Evolutionary conservation across 202 grass and related monocot species (phyloP), one percentile per base, ranked within the genome.

Genomic region (Bolboschoenoplectus hybrid): DNA sequence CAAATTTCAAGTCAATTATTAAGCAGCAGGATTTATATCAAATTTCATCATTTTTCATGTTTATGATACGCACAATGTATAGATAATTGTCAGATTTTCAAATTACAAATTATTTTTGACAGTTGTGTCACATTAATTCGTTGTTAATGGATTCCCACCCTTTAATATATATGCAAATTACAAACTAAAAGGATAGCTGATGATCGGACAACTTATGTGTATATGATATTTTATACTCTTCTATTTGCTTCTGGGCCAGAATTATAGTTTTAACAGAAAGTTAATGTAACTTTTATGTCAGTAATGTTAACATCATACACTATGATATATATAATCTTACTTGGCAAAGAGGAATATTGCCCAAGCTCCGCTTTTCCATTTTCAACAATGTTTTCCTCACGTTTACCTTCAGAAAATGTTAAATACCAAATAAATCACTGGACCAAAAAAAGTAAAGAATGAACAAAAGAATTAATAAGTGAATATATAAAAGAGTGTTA

Each of bases 311-410:
- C 7, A 79, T 58, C 51, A 76, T 76, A 63, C 9, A 67, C 64
- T 50, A 85, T 32, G 53, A 26, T 77, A 60, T 88, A 53, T 63
- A 89, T 49, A 82, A 80, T 85, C 80, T 91, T 93, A 95, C 93
- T 95, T 91, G 80, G 87, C 58, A 84, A 74, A 86, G 87, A 84
- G 82, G 86, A 68, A 63, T 84, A 69, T 74, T 88, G 75, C 72
- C 68, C 6, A 81, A 81, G 44, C 67, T 88, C 64, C 7, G 60
- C 62, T 63, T 82, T 75, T 57, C 58, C 88, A 94, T 87, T 93
- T 88, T 85, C 89, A 93, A 50, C 56, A 83, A 83, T 81, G 80
- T 69, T 82, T 78, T 93, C 84, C 82, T 85, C 73, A 75, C 20
- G 2, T 84, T 85, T 63, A 58, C 93, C 87, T 95, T 67, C 40